These are phyloP conservation scores for Monilinia polystroma DNA, from an alignment of 2,329 filamentous ascomycete genomes.

Conservation along the genomic window DNA sequence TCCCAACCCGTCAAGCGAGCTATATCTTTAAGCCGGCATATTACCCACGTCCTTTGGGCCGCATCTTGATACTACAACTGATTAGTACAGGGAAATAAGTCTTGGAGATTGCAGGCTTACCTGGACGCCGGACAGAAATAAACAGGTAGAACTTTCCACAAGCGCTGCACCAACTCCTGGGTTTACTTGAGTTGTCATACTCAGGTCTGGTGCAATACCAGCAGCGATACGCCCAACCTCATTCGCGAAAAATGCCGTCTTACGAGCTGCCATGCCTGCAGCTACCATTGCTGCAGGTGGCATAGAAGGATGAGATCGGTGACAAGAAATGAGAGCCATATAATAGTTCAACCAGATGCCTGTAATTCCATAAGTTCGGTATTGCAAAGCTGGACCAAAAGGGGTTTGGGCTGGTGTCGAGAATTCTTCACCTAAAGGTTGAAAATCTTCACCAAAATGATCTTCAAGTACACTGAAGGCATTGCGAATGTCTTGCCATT, in stretches of 20 bases:
- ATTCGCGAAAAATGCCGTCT: constrained; percentile 69
- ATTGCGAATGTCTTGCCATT: constrained; percentile 74
- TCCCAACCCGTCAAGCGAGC: constrained; percentile 84
- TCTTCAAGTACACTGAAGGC: constrained; percentile 67
- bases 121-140: constrained; percentile 84
- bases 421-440: constrained; percentile 69
- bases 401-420: constrained; percentile 63
- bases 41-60: constrained; percentile 73
- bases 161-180: constrained; percentile 77
- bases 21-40: constrained; percentile 72
- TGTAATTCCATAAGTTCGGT: constrained; percentile 82
- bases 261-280: constrained; percentile 70
- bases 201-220: constrained; percentile 56
- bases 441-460: constrained; percentile 72
- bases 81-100: background rate
- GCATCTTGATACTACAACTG: constrained; percentile 64
- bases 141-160: constrained; percentile 75
- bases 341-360: constrained; percentile 87
- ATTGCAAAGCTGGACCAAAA: constrained; percentile 79
- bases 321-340: constrained; percentile 78
- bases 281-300: constrained; percentile 84
- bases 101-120: constrained; percentile 43
- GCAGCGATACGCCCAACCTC: constrained; percentile 78
- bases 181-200: constrained; percentile 57
- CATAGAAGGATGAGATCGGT: constrained; percentile 84